phyloP scores from a whole-genome alignment of 2,329 filamentous ascomycete genomes.

The Neofusicoccum ribis region DNA sequence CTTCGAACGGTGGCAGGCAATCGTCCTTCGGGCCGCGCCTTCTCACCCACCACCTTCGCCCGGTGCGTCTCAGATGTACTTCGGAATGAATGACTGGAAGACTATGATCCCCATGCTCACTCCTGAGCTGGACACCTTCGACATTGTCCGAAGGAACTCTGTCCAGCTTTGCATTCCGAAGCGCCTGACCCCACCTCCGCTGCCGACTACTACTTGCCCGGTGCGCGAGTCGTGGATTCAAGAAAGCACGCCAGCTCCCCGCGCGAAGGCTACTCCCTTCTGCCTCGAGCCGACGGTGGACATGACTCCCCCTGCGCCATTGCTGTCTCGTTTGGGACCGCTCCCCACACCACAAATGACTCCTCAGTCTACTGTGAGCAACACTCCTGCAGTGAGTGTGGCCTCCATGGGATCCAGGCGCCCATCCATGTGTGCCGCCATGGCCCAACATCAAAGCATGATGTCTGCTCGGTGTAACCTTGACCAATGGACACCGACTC shows the following conservation, averaged over 20 bases:
- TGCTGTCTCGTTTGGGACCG: conserved; percentile 55
- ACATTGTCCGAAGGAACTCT: conserved; percentile 26
- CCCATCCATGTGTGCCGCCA: conserved; percentile 60
- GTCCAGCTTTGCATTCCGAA: conserved; percentile 21
- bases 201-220: conserved; percentile 28
- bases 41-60: conserved; percentile 42
- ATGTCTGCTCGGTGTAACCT: conserved; percentile 57
- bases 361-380: conserved; percentile 54
- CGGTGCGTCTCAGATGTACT: conserved; percentile 28
- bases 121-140: conserved; percentile 56
- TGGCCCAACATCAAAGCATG: conserved; percentile 58
- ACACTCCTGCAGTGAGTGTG: conserved; percentile 63
- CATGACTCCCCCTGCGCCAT: conserved; percentile 54
- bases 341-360: conserved; percentile 65
- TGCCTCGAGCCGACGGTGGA: conserved; percentile 54
- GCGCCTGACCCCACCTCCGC: conserved; percentile 28
- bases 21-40: conserved; percentile 64
- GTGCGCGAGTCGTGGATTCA: conserved; percentile 25
- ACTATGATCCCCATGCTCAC: conserved; percentile 57
- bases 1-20: conserved; percentile 91
- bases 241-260: conserved; percentile 46
- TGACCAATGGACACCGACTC: conserved; percentile 49
- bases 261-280: conserved; percentile 44
- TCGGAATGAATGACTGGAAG: conserved; percentile 45
- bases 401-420: conserved; percentile 50